Conservation (phyloP, 73 alveolate species). For the Tetrahymena thermophila region DNA sequence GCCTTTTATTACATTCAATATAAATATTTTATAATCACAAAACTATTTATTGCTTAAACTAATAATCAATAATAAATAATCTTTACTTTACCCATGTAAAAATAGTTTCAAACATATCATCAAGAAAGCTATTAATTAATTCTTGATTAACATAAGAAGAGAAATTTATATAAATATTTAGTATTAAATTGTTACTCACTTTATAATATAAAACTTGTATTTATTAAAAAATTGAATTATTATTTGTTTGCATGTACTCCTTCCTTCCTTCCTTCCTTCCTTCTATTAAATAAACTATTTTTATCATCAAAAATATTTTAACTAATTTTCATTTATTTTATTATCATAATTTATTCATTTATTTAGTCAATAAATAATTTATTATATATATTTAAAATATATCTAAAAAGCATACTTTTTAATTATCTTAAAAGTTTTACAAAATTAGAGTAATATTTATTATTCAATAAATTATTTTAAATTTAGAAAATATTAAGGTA, state of each 20-base stretch:
- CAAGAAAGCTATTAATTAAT: background rate
- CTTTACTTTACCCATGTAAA: background rate
- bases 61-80: background rate
- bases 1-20: background rate
- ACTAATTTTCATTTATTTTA: too few relatives aligned
- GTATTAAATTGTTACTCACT: background rate
- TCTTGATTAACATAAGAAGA: background rate
- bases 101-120: background rate
- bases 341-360: too few relatives aligned
- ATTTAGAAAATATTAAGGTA: too few relatives aligned
- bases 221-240: background rate
- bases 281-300: too few relatives aligned
- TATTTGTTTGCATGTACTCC: background rate
- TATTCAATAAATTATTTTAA: too few relatives aligned
- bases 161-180: background rate
- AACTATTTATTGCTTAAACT: background rate
- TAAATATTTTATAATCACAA: background rate
- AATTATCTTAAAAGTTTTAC: too few relatives aligned
- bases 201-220: background rate
- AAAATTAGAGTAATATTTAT: too few relatives aligned
- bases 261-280: too few relatives aligned
- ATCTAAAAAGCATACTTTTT: too few relatives aligned
- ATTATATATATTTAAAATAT: too few relatives aligned
- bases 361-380: too few relatives aligned
- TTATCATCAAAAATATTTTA: too few relatives aligned